phyloP scores from a whole-genome alignment of 1,284 basidiomycete genomes.

The Ustilago bromivora region DNA sequence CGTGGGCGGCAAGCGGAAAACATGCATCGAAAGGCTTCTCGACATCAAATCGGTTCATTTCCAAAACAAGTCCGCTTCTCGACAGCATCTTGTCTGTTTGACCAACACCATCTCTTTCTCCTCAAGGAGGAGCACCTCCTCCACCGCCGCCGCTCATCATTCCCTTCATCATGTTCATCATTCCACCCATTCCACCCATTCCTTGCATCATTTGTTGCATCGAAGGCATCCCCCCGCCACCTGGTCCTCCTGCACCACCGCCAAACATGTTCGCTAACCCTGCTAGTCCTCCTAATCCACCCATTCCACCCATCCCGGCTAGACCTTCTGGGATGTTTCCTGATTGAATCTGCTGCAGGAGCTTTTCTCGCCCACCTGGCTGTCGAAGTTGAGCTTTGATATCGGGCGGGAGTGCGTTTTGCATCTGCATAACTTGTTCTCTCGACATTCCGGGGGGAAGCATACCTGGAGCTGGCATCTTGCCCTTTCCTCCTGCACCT shows the following conservation, averaged over 20 bases:
- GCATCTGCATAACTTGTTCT: constrained; percentile 67
- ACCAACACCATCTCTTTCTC: not conserved
- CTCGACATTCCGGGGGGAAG: constrained; percentile 66
- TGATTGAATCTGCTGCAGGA: constrained; percentile 58
- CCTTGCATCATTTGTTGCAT: constrained; percentile 69
- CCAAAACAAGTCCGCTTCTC: not conserved
- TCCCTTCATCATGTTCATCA: constrained; percentile 80
- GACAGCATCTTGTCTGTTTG: not conserved
- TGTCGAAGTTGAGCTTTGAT: constrained; percentile 69
- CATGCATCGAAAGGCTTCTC: not conserved
- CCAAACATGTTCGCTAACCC: constrained; percentile 46
- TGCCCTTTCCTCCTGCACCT: constrained; percentile 42
- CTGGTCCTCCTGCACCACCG: constrained; percentile 18
- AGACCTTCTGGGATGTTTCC: constrained; percentile 55
- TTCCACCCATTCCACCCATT: constrained; percentile 70
- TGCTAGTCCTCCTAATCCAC: constrained; percentile 45
- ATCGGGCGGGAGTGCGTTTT: constrained; percentile 66
- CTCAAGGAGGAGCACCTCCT: constrained; percentile 61
- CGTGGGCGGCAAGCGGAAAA: too few species aligned
- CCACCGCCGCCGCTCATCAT: constrained; percentile 79
- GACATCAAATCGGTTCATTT: not conserved
- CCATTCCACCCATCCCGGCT: constrained; percentile 43
- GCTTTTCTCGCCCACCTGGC: constrained; percentile 66
- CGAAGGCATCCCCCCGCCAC: constrained; percentile 56
- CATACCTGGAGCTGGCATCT: constrained; percentile 56